These are phyloP conservation scores for Aspergillus biplanus DNA, from an alignment of 495 filamentous ascomycete species.

Conservation along the genomic window DNA sequence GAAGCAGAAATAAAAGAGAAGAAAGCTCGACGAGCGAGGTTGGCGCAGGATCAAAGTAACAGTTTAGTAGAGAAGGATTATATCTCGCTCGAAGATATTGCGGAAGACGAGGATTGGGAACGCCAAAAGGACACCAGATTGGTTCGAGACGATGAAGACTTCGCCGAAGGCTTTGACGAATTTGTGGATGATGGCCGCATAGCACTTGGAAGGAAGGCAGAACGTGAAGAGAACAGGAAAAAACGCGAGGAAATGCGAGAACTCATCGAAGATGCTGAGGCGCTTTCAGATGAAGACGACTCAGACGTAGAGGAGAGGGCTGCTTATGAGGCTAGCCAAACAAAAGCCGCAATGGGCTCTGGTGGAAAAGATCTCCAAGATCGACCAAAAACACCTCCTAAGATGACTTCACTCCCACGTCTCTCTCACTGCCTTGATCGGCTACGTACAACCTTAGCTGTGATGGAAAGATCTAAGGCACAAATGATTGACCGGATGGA, in stretches of 20 bases:
- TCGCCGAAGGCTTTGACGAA: slow-evolving; percentile 94
- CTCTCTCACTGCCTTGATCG: slow-evolving; percentile 54
- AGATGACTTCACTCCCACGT: slow-evolving; percentile 60
- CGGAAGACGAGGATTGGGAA: slow-evolving; percentile 51
- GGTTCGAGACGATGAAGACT: slow-evolving; percentile 84
- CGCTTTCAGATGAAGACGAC: slow-evolving; percentile 65
- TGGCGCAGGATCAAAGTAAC: slow-evolving; percentile 75
- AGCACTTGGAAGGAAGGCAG: slow-evolving; percentile 76
- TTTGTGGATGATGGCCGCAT: slow-evolving; percentile 85
- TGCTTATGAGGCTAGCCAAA: slow-evolving; percentile 89
- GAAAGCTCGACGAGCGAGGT: slow-evolving; percentile 80
- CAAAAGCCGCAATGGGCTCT: slow-evolving; percentile 77
- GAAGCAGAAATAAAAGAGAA: slow-evolving; percentile 91
- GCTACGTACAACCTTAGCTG: slow-evolving; percentile 54
- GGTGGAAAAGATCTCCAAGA: slow-evolving; percentile 48
- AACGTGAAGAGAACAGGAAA: slow-evolving; percentile 69
- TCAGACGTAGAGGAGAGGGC: slow-evolving; percentile 78
- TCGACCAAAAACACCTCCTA: slow-evolving; percentile 58
- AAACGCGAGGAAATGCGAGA: slow-evolving; percentile 79
- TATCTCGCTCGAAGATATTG: slow-evolving; percentile 71
- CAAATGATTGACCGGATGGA: slow-evolving; percentile 61
- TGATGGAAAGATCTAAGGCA: slow-evolving; percentile 58
- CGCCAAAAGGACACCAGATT: slow-evolving; percentile 70
- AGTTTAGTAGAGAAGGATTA: slow-evolving; percentile 74
- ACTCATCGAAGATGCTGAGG: slow-evolving; percentile 81